A percentile compares a stretch with the other conserved stretches of the same genome.
phyloP scores from a whole-genome alignment of 1,284 basidiomycete genomes.

The Ustilago sp. region DNA sequence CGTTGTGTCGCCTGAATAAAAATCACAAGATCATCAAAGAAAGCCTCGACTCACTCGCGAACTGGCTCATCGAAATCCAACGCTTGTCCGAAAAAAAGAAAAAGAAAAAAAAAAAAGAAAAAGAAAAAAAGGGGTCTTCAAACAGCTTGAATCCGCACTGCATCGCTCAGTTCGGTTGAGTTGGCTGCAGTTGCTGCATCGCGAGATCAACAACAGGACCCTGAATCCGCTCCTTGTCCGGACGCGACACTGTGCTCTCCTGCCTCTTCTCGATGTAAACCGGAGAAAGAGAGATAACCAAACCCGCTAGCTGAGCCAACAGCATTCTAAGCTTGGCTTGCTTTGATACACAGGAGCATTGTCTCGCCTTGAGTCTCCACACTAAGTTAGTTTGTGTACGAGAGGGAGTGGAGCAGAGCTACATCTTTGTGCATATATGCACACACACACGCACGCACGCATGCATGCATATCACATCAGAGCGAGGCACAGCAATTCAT shows the following conservation, averaged over 20 bases:
- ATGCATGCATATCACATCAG: slow-evolving; percentile 3
- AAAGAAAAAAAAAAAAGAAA: not conserved
- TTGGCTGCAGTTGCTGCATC: not conserved
- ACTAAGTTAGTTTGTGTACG: not conserved
- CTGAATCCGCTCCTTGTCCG: slow-evolving; percentile 3
- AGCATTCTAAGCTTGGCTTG: too few species aligned
- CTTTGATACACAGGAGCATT: too few species aligned
- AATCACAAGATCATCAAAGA: not conserved
- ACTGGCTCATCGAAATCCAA: slow-evolving; percentile 13
- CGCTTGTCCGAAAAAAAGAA: not conserved
- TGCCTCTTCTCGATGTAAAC: not conserved
- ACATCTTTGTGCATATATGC: slow-evolving; percentile 14
- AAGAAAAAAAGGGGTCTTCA: too few species aligned
- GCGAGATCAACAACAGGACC: slow-evolving; percentile 26
- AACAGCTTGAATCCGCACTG: not conserved
- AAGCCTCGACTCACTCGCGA: not conserved
- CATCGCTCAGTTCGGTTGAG: not conserved
- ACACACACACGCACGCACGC: not conserved
- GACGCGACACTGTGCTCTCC: slow-evolving; percentile 1
- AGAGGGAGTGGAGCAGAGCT: not conserved
- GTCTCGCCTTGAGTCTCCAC: not conserved
- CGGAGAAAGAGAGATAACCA: slow-evolving; percentile 1
- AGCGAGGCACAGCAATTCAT: not conserved
- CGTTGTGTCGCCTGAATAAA: slow-evolving; percentile 6
- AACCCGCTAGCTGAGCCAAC: not conserved